Conservation (phyloP, 768 basidiomycete genomes). For the Tulasnella sp. region DNA sequence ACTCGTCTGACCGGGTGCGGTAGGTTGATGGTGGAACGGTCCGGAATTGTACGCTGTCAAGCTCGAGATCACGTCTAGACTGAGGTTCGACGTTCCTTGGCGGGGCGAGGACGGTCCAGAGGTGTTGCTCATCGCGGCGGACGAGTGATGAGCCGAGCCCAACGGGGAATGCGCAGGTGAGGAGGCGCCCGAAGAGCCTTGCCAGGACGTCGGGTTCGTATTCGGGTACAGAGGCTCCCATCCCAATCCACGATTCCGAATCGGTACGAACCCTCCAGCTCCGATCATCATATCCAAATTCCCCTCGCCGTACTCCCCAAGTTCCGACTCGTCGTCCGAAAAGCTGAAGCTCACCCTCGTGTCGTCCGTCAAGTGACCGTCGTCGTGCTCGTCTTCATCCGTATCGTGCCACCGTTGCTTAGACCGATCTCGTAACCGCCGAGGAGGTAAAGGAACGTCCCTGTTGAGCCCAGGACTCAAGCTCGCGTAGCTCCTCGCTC, state of each 20-base stretch:
- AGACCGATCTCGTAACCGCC: not conserved
- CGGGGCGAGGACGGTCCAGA: slow-evolving; percentile 3
- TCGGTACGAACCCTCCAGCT: not conserved
- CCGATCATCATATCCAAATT: slow-evolving; percentile 13
- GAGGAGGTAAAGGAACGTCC: not conserved
- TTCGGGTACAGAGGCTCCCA: slow-evolving; percentile 16
- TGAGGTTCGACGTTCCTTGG: slow-evolving; percentile 9
- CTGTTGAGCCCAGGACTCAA: not conserved
- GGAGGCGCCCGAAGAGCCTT: slow-evolving; percentile 10
- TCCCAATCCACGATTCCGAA: slow-evolving; percentile 7
- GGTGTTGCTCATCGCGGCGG: not conserved
- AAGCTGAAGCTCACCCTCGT: slow-evolving; percentile 16
- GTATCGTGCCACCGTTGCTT: slow-evolving; percentile 1
- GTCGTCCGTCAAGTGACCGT: not conserved
- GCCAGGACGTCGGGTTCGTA: slow-evolving; percentile 7
- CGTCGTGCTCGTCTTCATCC: slow-evolving; percentile 9
- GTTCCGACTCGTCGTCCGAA: slow-evolving; percentile 10
- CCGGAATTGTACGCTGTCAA: not conserved
- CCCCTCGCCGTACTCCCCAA: not conserved
- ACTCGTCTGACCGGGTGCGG: not conserved
- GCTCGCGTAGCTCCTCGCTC: not conserved
- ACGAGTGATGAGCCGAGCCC: slow-evolving; percentile 11
- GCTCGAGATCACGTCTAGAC: not conserved
- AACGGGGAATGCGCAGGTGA: slow-evolving; percentile 11
- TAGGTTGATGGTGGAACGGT: not conserved